Conservation (phyloP, 169 alveolate species). For the Pseudocohnilembus persalinus region DNA sequence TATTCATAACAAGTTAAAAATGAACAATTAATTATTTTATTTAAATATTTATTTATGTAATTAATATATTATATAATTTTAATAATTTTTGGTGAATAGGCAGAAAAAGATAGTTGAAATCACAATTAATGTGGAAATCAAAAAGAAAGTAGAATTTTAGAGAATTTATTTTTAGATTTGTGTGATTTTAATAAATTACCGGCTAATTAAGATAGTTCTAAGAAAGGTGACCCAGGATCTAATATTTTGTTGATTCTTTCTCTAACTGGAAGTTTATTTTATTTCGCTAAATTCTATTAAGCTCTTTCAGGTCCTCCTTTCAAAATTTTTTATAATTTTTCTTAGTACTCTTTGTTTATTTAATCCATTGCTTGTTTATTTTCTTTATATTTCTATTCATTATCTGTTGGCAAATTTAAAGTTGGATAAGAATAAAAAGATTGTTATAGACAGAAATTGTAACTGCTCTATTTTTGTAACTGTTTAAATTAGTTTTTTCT, state of each 20-base stretch:
- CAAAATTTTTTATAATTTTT: neutral
- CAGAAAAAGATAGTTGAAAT: too few species aligned
- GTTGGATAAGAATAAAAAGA: neutral
- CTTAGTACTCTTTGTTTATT: too few species aligned
- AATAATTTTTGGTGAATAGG: too few species aligned
- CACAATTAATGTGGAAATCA: neutral
- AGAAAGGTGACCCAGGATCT: conserved; percentile 76
- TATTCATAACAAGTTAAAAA: too few species aligned
- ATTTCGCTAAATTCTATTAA: conserved; percentile 4
- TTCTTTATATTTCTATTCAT: neutral
- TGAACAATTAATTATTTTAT: too few species aligned
- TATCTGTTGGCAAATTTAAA: neutral
- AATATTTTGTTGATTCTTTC: conserved; percentile 64
- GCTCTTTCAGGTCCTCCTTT: conserved; percentile 24
- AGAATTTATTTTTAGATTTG: neutral
- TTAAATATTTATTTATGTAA: too few species aligned
- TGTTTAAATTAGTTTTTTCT: too few species aligned
- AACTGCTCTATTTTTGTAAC: neutral
- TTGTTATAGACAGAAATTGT: neutral
- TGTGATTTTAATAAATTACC: conserved; percentile 31
- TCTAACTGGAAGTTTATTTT: conserved; percentile 52
- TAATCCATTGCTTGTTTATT: neutral
- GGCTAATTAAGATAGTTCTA: conserved; percentile 76
- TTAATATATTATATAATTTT: too few species aligned
- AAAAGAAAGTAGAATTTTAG: neutral